These are phyloP conservation scores for Coelastrella sp. DNA, from an alignment of 139 green algal genomes.

Conservation along the genomic window DNA sequence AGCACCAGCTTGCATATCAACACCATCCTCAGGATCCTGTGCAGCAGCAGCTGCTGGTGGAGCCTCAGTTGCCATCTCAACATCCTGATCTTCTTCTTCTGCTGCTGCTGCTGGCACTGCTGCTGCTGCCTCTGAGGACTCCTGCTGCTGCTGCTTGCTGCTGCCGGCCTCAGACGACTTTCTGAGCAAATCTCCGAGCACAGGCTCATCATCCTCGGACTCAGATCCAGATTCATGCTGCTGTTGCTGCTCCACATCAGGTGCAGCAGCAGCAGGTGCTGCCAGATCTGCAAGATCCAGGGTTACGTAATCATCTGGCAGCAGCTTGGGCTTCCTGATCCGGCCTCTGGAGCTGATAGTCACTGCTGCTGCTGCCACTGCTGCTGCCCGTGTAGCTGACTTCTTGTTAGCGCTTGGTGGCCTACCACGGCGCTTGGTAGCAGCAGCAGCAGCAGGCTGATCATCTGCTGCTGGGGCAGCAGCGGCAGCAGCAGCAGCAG, in stretches of 20 bases:
- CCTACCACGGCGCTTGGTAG: background rate
- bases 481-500: background rate
- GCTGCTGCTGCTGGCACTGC: background rate
- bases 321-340: background rate
- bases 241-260: background rate
- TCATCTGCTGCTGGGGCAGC: background rate
- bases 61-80: background rate
- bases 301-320: constrained; percentile 8
- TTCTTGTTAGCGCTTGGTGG: background rate
- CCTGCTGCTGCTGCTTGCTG: constrained; percentile 36
- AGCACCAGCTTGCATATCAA: background rate
- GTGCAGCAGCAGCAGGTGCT: background rate
- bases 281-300: background rate
- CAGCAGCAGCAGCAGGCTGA: constrained; percentile 1
- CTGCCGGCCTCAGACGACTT: too few relatives aligned
- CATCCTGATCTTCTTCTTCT: background rate
- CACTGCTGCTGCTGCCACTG: background rate
- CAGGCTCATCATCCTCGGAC: background rate
- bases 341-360: constrained; percentile 12
- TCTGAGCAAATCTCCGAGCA: background rate
- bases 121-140: background rate
- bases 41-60: background rate
- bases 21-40: background rate
- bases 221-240: background rate
- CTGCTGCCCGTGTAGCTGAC: background rate